Evolutionary conservation across 192 early-diverging fungal species (phyloP).

Genomic region (Entomortierella lignicola): DNA sequence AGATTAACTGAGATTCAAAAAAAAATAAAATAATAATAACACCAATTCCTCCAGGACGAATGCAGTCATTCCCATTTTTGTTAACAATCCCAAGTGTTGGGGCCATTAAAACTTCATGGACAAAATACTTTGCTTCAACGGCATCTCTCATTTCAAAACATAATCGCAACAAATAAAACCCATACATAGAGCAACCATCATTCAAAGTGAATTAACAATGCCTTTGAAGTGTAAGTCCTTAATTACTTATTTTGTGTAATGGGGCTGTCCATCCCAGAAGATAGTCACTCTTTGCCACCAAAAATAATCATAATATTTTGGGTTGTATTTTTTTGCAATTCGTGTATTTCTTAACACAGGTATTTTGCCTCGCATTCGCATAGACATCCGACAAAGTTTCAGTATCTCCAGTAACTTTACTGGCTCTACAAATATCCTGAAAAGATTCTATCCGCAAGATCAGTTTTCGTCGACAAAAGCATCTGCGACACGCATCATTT

Average conservation of each 20-base stretch:
- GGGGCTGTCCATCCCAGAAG: too few relatives aligned
- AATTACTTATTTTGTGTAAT: too few relatives aligned
- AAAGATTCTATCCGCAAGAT: neutral
- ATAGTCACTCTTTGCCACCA: conserved; percentile 16
- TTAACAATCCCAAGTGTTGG: too few relatives aligned
- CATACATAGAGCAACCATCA: too few relatives aligned
- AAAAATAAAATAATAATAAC: neutral
- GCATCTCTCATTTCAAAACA: too few relatives aligned
- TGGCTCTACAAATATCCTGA: too few relatives aligned
- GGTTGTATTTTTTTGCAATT: neutral
- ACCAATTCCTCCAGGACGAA: neutral
- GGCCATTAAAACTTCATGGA: too few relatives aligned
- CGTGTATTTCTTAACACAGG: conserved; percentile 1
- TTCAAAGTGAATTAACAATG: too few relatives aligned
- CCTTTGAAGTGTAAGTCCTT: too few relatives aligned
- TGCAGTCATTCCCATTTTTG: neutral
- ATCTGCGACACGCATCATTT: neutral
- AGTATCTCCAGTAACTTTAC: neutral
- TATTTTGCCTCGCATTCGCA: neutral
- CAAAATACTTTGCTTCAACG: too few relatives aligned
- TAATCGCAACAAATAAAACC: too few relatives aligned
- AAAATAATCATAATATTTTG: neutral
- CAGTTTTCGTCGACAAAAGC: neutral
- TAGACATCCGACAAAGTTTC: neutral
- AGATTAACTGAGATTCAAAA: neutral